Conservation (phyloP, 139 green algal genomes). For the Nannochloris sp. region DNA sequence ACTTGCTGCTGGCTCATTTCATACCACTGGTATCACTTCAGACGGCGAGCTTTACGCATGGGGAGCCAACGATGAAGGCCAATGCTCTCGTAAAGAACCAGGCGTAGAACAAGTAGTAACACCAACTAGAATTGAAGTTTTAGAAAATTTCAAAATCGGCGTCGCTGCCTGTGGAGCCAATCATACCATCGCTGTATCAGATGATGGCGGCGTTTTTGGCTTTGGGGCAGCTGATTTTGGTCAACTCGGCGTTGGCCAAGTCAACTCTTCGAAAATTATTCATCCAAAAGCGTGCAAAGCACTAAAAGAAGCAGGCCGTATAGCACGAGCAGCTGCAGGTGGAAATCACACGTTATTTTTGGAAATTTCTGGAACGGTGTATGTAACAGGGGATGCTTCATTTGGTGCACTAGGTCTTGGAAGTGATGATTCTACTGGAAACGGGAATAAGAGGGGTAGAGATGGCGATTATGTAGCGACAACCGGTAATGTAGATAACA, state of each 20-base stretch:
- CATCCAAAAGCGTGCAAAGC: slow-evolving; percentile 5
- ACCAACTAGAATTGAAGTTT: slow-evolving; percentile 24
- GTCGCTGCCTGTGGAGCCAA: slow-evolving; percentile 29
- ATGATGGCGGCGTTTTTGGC: slow-evolving; percentile 35
- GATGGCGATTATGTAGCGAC: too few species aligned
- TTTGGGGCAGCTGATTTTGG: slow-evolving; percentile 56
- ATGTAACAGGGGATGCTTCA: slow-evolving; percentile 10
- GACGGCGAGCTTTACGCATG: slow-evolving; percentile 49
- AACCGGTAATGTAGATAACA: background rate
- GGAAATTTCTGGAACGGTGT: background rate
- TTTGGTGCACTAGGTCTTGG: background rate
- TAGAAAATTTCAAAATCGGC: slow-evolving; percentile 36
- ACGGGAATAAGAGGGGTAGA: too few species aligned
- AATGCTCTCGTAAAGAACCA: slow-evolving; percentile 17
- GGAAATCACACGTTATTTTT: slow-evolving; percentile 39
- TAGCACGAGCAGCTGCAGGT: slow-evolving; percentile 48
- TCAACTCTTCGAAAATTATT: background rate
- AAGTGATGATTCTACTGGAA: background rate
- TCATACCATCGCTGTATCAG: slow-evolving; percentile 45
- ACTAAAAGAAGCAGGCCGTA: slow-evolving; percentile 1
- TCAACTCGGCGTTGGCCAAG: slow-evolving; percentile 45
- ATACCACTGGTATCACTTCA: slow-evolving; percentile 41
- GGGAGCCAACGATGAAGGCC: slow-evolving; percentile 44
- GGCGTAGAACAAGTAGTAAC: background rate
- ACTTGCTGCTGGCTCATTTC: slow-evolving; percentile 22